phyloP scores from a whole-genome alignment of 2,329 filamentous ascomycete species.

The Aspergillus candidus region DNA sequence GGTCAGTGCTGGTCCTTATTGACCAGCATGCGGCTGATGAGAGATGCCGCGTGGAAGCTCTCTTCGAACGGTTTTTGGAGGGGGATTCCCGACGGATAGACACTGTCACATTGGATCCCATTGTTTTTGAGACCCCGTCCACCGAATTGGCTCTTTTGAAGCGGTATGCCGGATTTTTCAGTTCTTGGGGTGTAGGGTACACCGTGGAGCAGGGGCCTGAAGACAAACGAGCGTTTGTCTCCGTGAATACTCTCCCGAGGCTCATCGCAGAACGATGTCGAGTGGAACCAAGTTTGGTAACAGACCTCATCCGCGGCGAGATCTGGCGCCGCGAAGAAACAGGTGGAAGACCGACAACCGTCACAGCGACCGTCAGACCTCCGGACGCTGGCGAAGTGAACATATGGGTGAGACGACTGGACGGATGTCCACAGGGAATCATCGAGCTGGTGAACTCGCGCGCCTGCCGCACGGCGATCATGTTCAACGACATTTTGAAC shows the following conservation, averaged over 20 bases:
- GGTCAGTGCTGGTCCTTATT: constrained; percentile 60
- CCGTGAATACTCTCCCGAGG: constrained; percentile 58
- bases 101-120: constrained; percentile 32
- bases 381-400: not conserved
- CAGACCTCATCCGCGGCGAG: constrained; percentile 69
- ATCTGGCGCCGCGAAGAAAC: constrained; percentile 60
- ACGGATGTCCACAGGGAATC: constrained; percentile 66
- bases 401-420: constrained; percentile 57
- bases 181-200: constrained; percentile 68
- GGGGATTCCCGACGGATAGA: constrained; percentile 10
- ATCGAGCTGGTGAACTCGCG: constrained; percentile 55
- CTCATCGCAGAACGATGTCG: constrained; percentile 71
- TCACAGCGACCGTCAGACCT: constrained; percentile 1
- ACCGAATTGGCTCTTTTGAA: constrained; percentile 57
- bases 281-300: constrained; percentile 62
- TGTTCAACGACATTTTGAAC: constrained; percentile 45
- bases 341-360: constrained; percentile 9
- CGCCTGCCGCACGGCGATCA: constrained; percentile 45
- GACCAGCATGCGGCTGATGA: constrained; percentile 97
- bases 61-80: constrained; percentile 55
- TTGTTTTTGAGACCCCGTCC: constrained; percentile 59
- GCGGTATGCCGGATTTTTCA: constrained; percentile 53
- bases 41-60: constrained; percentile 67
- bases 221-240: constrained; percentile 29
- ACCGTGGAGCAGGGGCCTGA: constrained; percentile 31